Evolutionary conservation across 106 monocot genomes (phyloP).

Genomic region (Platanthera guangdongensis): DNA sequence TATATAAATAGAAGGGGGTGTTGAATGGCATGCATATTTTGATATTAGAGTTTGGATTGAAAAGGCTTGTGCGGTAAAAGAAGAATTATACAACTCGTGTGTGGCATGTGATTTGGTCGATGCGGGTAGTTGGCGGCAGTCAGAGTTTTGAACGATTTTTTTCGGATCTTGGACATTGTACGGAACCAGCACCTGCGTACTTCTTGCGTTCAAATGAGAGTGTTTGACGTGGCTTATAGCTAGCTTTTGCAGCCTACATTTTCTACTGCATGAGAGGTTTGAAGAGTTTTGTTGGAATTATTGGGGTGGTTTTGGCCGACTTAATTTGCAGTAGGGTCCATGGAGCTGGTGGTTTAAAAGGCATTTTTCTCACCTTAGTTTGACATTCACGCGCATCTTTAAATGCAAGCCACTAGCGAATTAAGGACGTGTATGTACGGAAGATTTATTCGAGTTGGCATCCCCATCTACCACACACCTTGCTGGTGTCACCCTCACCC

Average conservation of each 20-base stretch:
- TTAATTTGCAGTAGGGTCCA: too few species aligned
- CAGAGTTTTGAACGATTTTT: background rate
- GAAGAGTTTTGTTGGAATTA: background rate
- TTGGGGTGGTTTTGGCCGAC: background rate
- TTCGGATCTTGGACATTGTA: background rate
- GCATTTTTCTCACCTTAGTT: too few species aligned
- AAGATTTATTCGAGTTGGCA: too few species aligned
- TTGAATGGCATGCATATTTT: background rate
- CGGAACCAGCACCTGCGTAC: background rate
- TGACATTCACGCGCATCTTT: too few species aligned
- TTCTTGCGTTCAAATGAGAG: background rate
- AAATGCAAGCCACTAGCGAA: too few species aligned
- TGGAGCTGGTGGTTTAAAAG: too few species aligned
- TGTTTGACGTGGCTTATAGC: background rate
- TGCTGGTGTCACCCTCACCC: too few species aligned
- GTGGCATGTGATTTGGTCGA: background rate
- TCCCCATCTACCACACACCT: too few species aligned
- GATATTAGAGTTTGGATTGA: background rate
- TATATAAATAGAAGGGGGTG: background rate
- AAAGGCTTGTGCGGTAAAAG: background rate
- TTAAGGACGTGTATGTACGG: too few species aligned
- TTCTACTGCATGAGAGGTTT: background rate
- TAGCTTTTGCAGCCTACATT: background rate
- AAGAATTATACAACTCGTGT: background rate
- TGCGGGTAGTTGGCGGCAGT: background rate